Conservation (phyloP, 2,329 filamentous ascomycete species). For the Aspergillus sp. region DNA sequence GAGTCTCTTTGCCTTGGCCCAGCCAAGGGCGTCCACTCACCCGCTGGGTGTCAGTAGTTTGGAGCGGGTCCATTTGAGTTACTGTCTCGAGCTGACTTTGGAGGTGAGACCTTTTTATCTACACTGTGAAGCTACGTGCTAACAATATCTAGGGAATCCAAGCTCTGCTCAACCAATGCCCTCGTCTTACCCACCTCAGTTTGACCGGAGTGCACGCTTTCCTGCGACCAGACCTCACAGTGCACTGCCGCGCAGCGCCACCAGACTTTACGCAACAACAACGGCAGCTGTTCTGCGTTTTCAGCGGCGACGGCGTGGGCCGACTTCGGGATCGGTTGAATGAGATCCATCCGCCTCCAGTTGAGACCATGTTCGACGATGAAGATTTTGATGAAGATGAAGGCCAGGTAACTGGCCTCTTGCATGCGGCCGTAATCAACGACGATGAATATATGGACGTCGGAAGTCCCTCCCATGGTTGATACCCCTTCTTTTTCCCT, state of each 20-base stretch:
- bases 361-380: conserved; percentile 39
- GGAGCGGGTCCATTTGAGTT: conserved; percentile 92
- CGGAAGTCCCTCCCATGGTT: conserved; percentile 23
- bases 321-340: conserved; percentile 75
- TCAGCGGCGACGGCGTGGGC: conserved; percentile 77
- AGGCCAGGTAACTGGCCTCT: conserved; percentile 34
- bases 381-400: conserved; percentile 40
- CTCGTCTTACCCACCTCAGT: conserved; percentile 85
- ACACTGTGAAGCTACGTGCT: not conserved
- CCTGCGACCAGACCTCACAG: conserved; percentile 72
- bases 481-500: conserved; percentile 24
- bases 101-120: conserved; percentile 50
- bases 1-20: conserved; percentile 78
- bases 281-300: conserved; percentile 92
- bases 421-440: conserved; percentile 37
- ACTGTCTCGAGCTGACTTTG: conserved; percentile 79
- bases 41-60: conserved; percentile 60
- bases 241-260: conserved; percentile 81
- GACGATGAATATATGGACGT: conserved; percentile 38
- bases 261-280: conserved; percentile 92
- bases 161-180: conserved; percentile 79
- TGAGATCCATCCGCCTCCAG: conserved; percentile 26
- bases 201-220: conserved; percentile 92
- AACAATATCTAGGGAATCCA: conserved; percentile 68
- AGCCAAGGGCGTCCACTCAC: conserved; percentile 50